A percentile compares a stretch with the other conserved stretches of the same genome.
Evolutionary conservation across 257 asterid genomes (phyloP).

Genomic region (Fraxinus cuspidata): DNA sequence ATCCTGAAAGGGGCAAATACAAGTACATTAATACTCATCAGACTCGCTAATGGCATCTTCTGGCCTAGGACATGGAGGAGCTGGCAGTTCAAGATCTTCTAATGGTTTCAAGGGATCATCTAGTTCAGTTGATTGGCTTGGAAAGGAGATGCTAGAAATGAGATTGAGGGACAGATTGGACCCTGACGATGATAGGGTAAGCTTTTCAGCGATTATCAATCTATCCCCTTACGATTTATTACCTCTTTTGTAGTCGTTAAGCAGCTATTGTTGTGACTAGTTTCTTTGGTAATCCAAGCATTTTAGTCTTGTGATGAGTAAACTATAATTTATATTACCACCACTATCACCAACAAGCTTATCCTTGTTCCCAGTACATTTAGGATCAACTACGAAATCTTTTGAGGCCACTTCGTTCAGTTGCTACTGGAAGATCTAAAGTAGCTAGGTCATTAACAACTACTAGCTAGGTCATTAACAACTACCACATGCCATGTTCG

Average conservation of each 20-base stretch:
- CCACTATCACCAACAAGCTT: not conserved
- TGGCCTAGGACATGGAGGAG: conserved; percentile 50
- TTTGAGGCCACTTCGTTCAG: not conserved
- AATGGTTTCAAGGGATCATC: conserved; percentile 40
- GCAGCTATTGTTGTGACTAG: not conserved
- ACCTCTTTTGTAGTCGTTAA: conserved; percentile 5
- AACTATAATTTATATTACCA: not conserved
- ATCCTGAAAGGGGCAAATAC: conserved; percentile 22
- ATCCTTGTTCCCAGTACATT: not conserved
- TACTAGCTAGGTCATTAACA: not conserved
- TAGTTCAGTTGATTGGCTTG: conserved; percentile 9
- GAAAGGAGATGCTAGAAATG: conserved; percentile 94
- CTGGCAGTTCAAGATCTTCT: conserved; percentile 49
- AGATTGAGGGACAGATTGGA: conserved; percentile 80
- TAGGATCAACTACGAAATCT: not conserved
- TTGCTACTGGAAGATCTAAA: not conserved
- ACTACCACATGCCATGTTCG: not conserved
- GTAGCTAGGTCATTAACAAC: not conserved
- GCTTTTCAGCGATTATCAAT: conserved; percentile 23
- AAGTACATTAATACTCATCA: conserved; percentile 26
- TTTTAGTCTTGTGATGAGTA: conserved; percentile 13
- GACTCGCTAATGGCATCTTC: conserved; percentile 41
- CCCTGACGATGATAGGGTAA: conserved; percentile 78
- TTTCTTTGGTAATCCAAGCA: not conserved
- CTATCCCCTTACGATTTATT: conserved; percentile 1